Percentiles rank a stretch among this genome's conserved stretches.
phyloP scores from a whole-genome alignment of 2,329 filamentous ascomycete genomes.

The Sporothrix schenckii region DNA sequence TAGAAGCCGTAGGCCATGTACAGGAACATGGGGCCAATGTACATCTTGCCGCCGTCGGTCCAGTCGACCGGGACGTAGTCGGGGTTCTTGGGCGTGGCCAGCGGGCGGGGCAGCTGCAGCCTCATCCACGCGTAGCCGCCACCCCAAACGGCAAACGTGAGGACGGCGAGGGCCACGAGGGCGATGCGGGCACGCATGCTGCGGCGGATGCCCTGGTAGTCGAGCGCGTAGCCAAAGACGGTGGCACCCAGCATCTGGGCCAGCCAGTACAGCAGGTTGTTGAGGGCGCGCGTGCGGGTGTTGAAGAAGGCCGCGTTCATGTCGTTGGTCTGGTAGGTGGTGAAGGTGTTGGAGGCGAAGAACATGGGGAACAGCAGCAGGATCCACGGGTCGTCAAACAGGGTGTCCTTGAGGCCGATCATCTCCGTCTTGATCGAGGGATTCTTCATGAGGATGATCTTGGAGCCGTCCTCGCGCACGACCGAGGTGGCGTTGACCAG shows the following conservation, averaged over 20 bases:
- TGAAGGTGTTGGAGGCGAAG: constrained; percentile 78
- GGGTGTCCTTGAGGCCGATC: constrained; percentile 71
- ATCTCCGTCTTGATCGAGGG: constrained; percentile 83
- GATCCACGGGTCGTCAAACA: constrained; percentile 72
- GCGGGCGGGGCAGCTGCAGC: constrained; percentile 57
- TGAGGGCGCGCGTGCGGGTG: constrained; percentile 71
- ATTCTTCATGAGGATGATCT: constrained; percentile 87
- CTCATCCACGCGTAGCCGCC: constrained; percentile 78
- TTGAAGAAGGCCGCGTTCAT: constrained; percentile 73
- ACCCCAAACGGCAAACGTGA: constrained; percentile 81
- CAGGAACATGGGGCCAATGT: constrained; percentile 79
- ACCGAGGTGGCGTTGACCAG: constrained; percentile 74
- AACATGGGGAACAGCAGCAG: constrained; percentile 80
- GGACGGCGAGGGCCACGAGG: constrained; percentile 62
- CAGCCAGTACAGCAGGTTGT: constrained; percentile 77
- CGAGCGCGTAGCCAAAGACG: constrained; percentile 72
- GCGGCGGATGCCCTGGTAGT: constrained; percentile 62
- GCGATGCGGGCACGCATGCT: constrained; percentile 67
- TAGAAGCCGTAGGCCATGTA: constrained; percentile 91
- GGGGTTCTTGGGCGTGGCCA: constrained; percentile 37
- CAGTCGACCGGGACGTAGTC: constrained; percentile 59
- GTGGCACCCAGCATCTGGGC: constrained; percentile 77
- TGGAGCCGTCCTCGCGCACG: constrained; percentile 74
- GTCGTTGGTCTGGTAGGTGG: constrained; percentile 72
- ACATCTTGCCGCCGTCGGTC: constrained; percentile 59